Percentiles rank a stretch among this genome's conserved stretches.
Conservation (phyloP, 306 rosid genomes). For the Prinsepia uniflora region DNA sequence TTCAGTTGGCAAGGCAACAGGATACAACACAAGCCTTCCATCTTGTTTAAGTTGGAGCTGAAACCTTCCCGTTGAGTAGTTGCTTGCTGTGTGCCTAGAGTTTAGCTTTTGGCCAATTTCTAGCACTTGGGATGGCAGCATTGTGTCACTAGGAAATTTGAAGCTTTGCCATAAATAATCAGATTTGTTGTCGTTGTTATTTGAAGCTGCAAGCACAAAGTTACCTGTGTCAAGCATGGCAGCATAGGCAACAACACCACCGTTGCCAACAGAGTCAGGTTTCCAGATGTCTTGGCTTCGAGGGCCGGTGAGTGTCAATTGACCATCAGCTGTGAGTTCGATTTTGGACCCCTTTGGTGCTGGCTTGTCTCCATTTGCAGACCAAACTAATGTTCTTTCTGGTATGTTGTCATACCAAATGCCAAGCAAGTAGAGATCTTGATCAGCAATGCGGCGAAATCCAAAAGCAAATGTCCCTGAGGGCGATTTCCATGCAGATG, state of each 20-base stretch:
- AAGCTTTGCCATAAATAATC: conserved; percentile 32
- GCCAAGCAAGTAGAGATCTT: conserved; percentile 16
- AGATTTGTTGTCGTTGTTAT: not conserved
- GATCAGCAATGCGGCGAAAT: conserved; percentile 6
- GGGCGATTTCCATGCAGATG: conserved; percentile 1
- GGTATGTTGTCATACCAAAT: conserved; percentile 20
- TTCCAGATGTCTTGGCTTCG: conserved; percentile 2
- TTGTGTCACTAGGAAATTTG: conserved; percentile 21
- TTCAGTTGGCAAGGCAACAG: conserved; percentile 1
- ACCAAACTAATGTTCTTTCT: conserved; percentile 27
- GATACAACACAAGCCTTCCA: conserved; percentile 21
- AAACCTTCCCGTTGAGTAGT: conserved; percentile 26
- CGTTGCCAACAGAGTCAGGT: not conserved
- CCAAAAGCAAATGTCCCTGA: conserved; percentile 9
- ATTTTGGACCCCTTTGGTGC: conserved; percentile 21
- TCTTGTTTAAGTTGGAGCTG: conserved; percentile 11
- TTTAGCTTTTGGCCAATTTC: not conserved
- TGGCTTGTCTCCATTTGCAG: conserved; percentile 23
- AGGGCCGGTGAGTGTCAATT: conserved; percentile 7
- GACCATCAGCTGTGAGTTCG: conserved; percentile 12
- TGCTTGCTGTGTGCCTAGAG: conserved; percentile 16
- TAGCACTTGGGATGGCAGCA: conserved; percentile 33
- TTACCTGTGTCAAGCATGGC: conserved; percentile 25
- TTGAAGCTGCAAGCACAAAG: conserved; percentile 11
- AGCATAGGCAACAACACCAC: conserved; percentile 4